Evolutionary conservation across 768 basidiomycete species (phyloP).

Genomic region (Austroboletus eburneus): DNA sequence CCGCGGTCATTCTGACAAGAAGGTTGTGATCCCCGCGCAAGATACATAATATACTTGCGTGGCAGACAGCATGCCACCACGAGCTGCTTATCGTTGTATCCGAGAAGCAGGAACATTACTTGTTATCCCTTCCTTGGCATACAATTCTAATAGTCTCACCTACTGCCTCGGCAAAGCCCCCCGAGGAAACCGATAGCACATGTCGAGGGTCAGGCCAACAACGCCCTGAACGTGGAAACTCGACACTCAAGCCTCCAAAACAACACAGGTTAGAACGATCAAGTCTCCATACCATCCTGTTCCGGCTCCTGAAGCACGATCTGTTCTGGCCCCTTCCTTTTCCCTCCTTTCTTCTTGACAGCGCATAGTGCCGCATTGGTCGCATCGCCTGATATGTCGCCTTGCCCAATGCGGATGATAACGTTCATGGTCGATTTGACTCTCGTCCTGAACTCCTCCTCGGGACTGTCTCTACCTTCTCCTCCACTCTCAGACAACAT

Average conservation of each 20-base stretch:
- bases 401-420: slow-evolving; percentile 59
- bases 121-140: slow-evolving; percentile 7
- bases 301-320: slow-evolving; percentile 42
- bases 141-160: too few species aligned
- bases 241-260: background rate
- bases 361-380: background rate
- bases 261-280: background rate
- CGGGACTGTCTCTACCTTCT: slow-evolving; percentile 59
- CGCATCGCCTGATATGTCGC: slow-evolving; percentile 33
- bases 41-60: background rate
- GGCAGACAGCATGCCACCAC: background rate
- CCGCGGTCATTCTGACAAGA: slow-evolving; percentile 15
- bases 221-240: too few species aligned
- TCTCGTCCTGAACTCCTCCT: slow-evolving; percentile 55
- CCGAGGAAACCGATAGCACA: background rate
- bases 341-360: slow-evolving; percentile 7
- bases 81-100: slow-evolving; percentile 2
- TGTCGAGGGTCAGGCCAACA: background rate
- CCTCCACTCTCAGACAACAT: slow-evolving; percentile 39
- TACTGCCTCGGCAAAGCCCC: slow-evolving; percentile 1
- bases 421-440: slow-evolving; percentile 67
- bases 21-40: slow-evolving; percentile 14
- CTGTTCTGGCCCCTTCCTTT: slow-evolving; percentile 14
- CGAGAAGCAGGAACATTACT: slow-evolving; percentile 3
- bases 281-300: slow-evolving; percentile 39